Evolutionary conservation across 805 yeast genomes (phyloP), one percentile per base, ranked within the genome.

Genomic region (Monosporozyma yasuniensis): DNA sequence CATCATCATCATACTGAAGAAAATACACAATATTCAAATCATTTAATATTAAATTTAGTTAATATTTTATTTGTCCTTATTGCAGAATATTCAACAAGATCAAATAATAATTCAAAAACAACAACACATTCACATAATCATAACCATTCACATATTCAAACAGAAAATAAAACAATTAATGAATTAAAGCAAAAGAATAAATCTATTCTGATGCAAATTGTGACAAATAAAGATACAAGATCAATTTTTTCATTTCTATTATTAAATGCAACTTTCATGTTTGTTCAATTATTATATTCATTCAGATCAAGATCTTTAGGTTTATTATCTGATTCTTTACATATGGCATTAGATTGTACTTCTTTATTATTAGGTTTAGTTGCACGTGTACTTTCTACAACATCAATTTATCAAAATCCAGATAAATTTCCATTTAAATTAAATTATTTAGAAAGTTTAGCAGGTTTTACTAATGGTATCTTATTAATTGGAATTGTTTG

Each of bases 391-490:
- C 68, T 80, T 47, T 73, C 84, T 2, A 80, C 78, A 54, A 71
- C 71, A 3, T 35, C 39, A 5, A 35, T 35, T 18, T 35, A 35
- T 35, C 79, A 78, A 54, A 70, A 71, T 53, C 80, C 81, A 2
- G 75, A 82, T n/a, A 75, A 77, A 47, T 91, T 78, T 61, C 97
- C 98, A 1, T 88, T 87, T 70, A 96, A 96, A 0, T 71, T 91
- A 47, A 53, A 51, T 21, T 80, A 89, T 65, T 80, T 93, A 45
- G 98, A 90, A 64, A 89, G 95, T 2, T 72, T 93, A 49, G 93
- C 97, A 0, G 99, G 99, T 0, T 93, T 93, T 60, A 86, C 98
- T 3, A 93, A 93, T 65, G 99, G 96, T 3, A 84, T 95, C 7
- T 67, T 93, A 47, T 72, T 93, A 42, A 67, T 95, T 22, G 96